Evolutionary conservation across 192 early-diverging fungal genomes (phyloP).

Genomic region (Mortierella alpina): DNA sequence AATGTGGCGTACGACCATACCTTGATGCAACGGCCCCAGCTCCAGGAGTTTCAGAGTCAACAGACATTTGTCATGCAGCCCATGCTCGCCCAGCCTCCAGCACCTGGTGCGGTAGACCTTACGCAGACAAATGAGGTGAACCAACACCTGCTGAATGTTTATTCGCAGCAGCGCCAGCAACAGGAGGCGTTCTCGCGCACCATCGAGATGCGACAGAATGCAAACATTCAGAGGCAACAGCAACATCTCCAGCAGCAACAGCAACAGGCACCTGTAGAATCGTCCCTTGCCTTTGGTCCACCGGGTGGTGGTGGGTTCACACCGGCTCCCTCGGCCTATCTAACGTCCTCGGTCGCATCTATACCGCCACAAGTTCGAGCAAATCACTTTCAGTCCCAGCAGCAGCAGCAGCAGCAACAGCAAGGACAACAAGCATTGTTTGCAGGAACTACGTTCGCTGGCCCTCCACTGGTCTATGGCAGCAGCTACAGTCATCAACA

Average conservation of each 20-base stretch:
- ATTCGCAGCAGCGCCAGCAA: constrained; percentile 38
- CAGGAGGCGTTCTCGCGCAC: constrained; percentile 22
- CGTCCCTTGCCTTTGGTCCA: constrained; percentile 35
- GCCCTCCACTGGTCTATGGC: constrained; percentile 32
- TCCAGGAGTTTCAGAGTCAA: constrained; percentile 13
- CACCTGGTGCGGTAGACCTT: not conserved
- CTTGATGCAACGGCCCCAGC: constrained; percentile 7
- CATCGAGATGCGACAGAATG: constrained; percentile 30
- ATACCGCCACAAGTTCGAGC: constrained; percentile 5
- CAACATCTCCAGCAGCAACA: constrained; percentile 33
- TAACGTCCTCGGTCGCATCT: not conserved
- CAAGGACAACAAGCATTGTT: constrained; percentile 5
- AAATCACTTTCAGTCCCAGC: constrained; percentile 19
- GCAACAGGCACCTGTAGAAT: constrained; percentile 20
- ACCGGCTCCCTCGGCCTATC: not conserved
- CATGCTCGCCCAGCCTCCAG: constrained; percentile 7
- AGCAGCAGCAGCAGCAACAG: constrained; percentile 29
- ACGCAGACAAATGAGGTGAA: not conserved
- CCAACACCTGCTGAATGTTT: constrained; percentile 30
- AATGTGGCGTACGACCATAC: constrained; percentile 13
- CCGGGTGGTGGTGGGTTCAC: constrained; percentile 11
- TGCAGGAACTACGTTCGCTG: constrained; percentile 13
- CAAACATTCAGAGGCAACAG: constrained; percentile 34
- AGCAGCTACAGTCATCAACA: constrained; percentile 15
- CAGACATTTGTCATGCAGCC: constrained; percentile 13